phyloP scores from a whole-genome alignment of 169 alveolate genomes.

The Plasmodium adleri region DNA sequence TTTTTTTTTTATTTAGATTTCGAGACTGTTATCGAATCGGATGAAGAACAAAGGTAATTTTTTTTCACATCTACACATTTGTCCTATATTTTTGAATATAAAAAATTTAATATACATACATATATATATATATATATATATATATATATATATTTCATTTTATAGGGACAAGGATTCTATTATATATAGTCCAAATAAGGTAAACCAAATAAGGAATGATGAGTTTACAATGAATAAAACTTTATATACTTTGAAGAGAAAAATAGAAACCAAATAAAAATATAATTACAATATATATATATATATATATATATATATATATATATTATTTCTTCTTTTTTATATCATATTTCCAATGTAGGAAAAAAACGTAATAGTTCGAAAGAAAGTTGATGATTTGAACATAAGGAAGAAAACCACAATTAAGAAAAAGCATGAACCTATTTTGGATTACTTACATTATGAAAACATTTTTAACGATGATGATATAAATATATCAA shows the following conservation, averaged over 20 bases:
- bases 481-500: constrained; percentile 16
- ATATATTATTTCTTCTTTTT: not conserved
- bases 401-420: constrained; percentile 21
- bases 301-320: not conserved
- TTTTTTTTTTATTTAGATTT: constrained; percentile 7
- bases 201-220: not conserved
- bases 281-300: not conserved
- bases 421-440: constrained; percentile 4
- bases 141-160: not conserved
- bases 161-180: not conserved
- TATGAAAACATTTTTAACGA: constrained; percentile 41
- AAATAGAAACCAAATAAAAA: not conserved
- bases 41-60: constrained; percentile 10
- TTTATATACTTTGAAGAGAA: not conserved
- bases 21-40: constrained; percentile 21
- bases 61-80: not conserved
- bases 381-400: constrained; percentile 18
- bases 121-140: not conserved
- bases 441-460: constrained; percentile 47
- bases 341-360: not conserved
- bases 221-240: not conserved
- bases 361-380: not conserved
- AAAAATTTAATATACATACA: not conserved
- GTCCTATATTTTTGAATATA: not conserved
- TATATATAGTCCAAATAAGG: not conserved